Evolutionary conservation across 768 basidiomycete genomes (phyloP), one percentile per base, ranked within the genome.

Genomic region (Rhodotorula babjevae): DNA sequence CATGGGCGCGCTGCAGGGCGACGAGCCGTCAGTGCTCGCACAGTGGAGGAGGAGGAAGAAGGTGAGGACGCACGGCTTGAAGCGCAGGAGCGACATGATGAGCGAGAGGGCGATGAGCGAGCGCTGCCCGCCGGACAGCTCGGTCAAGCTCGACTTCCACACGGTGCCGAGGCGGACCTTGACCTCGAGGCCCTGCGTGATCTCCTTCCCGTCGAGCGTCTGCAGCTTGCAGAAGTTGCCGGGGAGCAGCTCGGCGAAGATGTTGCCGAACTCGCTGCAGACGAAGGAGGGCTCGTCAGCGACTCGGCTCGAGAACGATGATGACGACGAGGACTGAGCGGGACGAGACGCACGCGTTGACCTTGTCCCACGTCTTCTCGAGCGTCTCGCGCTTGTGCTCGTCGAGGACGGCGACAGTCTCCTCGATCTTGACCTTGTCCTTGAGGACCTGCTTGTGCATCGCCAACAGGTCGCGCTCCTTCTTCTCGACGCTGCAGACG

Each of bases 81-180:
- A 97, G 80, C 97, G 93, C n/a, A 98, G 87, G 27, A 99, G 87
- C 0, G 96, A 90, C 93, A 99, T 95, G 83, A 98, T 98, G 52
- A 99, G 85, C 21, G 95, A 98, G 1, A 99, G 86, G 1, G 96
- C 96, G 79, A 99, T 98, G 75, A 99, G 86, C 0, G 96, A 99
- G 92, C 96, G 84, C 84, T 99, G 96, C 19, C 96, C 96, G 69
- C 96, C 96, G 77, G 92, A 95, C 65, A 99, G 84, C 79, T 99
- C 96, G 0, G 95, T 99, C 80, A 99, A 84, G 80, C 91, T 93
- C 77, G 93, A 91, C 81, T 99, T 99, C 96, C 96, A 99, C 0
- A 99, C 93, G 42, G 85, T 87, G 18, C 96, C 96, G 3, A 99
- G 87, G 76, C 86, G 88, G 19, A 99, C 96, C 80, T 98, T 99